Evolutionary conservation across 345 rosid genomes (phyloP), one percentile per base, ranked within the genome.

Genomic region (Gynandropsis gynandra): DNA sequence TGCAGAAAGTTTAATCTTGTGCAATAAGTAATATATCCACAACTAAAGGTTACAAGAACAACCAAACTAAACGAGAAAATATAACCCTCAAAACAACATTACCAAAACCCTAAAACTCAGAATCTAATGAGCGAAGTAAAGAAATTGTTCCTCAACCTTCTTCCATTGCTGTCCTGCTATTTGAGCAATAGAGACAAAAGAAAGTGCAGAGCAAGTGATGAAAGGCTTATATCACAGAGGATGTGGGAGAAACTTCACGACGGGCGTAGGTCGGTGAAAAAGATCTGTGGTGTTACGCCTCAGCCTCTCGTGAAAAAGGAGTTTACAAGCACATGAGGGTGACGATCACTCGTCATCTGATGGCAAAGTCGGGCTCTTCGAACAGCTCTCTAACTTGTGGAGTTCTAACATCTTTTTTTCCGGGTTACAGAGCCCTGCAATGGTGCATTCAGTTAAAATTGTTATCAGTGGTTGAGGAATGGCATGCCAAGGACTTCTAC

Each of bases 391-490:
- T 64, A 45, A 63, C 59, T 65, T 66, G 78, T 90, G 98, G 50
- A 90, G 96, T 64, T 90, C 89, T 60, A 84, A 50, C 64, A 90
- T 57, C 60, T 51, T 74, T 67, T 66, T 66, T 64, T 89, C 94
- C 3, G 97, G 97, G 61, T 61, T 65, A 31, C 97, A 81, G 7
- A 89, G 78, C 17, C 98, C 97, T 86, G 76, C 64, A 69, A 12
- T 50, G 38, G 38, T 41, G 13, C 50, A 48, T 52, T 32, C 41
- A 18, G 52, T 48, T 49, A 29, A 42, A 46, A 18, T 10, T 16
- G 42, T 66, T 41, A 65, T 59, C 46, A 59, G 0, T 35, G 21
- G 9, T 53, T 40, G 59, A 46, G 13, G 54, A 52, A 53, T 19
- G 19, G 50, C 37, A 34, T 16, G 16, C 40, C 40, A 41, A n/a